A percentile compares a stretch with the other conserved stretches of the same genome.
These are phyloP conservation scores for Serendipita sp. DNA, from an alignment of 1,284 basidiomycete species.

Conservation along the genomic window DNA sequence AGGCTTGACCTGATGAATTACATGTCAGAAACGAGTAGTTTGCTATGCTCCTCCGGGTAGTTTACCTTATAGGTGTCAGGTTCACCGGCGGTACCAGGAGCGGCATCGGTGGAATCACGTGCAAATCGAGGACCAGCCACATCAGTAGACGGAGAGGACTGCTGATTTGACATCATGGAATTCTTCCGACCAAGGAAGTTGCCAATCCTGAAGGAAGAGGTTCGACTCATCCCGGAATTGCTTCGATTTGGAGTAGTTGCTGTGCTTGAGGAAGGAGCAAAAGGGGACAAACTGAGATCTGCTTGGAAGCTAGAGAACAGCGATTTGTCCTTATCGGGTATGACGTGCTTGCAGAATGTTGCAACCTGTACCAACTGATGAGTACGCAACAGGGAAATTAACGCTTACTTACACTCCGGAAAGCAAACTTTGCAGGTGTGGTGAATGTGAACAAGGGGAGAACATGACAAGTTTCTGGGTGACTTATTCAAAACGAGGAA, in stretches of 20 bases:
- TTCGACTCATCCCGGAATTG: background rate
- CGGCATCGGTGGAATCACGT: conserved; percentile 16
- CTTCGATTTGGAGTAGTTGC: background rate
- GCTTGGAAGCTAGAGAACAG: conserved; percentile 14
- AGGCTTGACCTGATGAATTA: conserved; percentile 12
- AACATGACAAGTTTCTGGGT: conserved; percentile 53
- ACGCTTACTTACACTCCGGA: conserved; percentile 16
- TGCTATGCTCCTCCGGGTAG: background rate
- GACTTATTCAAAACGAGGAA: background rate
- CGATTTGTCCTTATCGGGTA: conserved; percentile 9
- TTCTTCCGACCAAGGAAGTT: background rate
- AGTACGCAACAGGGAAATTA: background rate
- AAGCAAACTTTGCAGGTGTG: conserved; percentile 63
- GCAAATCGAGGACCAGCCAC: conserved; percentile 36
- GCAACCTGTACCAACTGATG: conserved; percentile 20
- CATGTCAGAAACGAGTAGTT: background rate
- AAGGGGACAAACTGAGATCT: conserved; percentile 12
- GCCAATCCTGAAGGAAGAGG: background rate
- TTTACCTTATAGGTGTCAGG: conserved; percentile 35
- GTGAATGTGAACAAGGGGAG: conserved; percentile 76
- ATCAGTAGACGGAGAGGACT: conserved; percentile 21
- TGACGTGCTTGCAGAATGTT: conserved; percentile 26
- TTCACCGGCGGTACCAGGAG: conserved; percentile 48
- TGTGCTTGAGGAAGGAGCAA: background rate
- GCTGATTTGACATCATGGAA: background rate